These are phyloP conservation scores for Seminavis robusta DNA, from an alignment of 108 stramenopile genomes.

Conservation along the genomic window DNA sequence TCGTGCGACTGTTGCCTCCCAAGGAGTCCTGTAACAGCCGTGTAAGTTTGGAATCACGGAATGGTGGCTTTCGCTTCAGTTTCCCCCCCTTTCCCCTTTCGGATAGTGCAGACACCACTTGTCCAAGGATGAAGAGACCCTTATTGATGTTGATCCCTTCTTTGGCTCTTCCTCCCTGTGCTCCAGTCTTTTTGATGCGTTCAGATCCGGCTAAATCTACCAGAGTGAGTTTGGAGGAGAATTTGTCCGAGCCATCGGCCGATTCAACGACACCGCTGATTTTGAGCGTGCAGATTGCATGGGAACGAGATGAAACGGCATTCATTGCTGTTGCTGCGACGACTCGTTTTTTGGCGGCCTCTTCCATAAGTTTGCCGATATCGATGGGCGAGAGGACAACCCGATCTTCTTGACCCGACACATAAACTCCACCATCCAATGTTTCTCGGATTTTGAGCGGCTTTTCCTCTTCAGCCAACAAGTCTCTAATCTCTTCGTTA, in stretches of 20 bases:
- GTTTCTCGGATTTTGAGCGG: constrained; percentile 55
- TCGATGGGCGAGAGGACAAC: constrained; percentile 77
- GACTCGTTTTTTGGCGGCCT: constrained; percentile 82
- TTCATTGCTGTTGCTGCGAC: constrained; percentile 94
- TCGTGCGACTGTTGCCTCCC: constrained; percentile 77
- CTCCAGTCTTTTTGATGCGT: constrained; percentile 63
- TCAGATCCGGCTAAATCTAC: constrained; percentile 86
- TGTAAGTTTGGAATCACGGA: constrained; percentile 79
- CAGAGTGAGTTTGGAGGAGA: constrained; percentile 61
- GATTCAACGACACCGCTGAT: too few species aligned
- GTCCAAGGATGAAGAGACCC: constrained; percentile 68
- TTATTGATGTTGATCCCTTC: constrained; percentile 93
- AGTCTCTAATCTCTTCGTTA: constrained; percentile 97
- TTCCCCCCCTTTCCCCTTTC: constrained; percentile 27
- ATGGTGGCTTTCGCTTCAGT: constrained; percentile 51
- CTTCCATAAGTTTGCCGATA: constrained; percentile 80
- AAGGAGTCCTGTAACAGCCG: constrained; percentile 75
- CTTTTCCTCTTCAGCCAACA: constrained; percentile 65
- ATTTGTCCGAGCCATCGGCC: constrained; percentile 23
- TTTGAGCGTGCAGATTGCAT: too few species aligned
- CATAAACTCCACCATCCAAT: constrained; percentile 61
- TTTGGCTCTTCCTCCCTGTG: constrained; percentile 59
- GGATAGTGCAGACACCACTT: constrained; percentile 52
- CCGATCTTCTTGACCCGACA: constrained; percentile 71
- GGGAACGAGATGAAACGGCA: constrained; percentile 81